Evolutionary conservation across 179 eudicot genomes (phyloP), one percentile per base, ranked within the genome.

Genomic region (Camellia oleifera): DNA sequence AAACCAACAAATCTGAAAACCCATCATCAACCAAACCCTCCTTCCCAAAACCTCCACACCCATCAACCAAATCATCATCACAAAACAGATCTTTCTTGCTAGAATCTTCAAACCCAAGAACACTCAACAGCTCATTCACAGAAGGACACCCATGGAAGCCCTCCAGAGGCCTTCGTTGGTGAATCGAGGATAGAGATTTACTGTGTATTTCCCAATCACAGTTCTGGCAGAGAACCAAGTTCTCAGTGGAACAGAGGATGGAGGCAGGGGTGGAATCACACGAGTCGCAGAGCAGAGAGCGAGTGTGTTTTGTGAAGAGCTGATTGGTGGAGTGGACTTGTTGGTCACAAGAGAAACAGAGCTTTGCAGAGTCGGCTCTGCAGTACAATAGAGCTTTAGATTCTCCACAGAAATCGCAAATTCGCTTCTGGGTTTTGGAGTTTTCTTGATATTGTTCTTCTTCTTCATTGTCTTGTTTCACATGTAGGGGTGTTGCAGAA

Each of bases 101-200:
- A 77, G 85, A 18, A 69, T 86, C 89, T n/a, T 87, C 89, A 79
- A 92, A 82, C 84, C 97, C 98, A 15, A 95, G 46, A 80, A 80
- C 11, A 0, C 15, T 79, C 62, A 87, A 69, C 42, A 95, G 23
- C 82, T 95, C 97, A 6, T 56, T 32, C 44, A 85, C 94, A 0
- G 86, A 82, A 5, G 97, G 95, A 17, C 91, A 86, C 23, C 99
- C 99, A 50, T 74, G 70, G 75, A 95, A 93, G 46, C 98, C 98
- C 67, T 95, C 97, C 9, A 95, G 81, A 11, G 95, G 90, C 75
- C 99, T 79, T 20, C 98, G 87, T n/a, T 93, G 92, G 80, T 95
- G 97, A 2, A 82, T 46, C 0, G 82, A 44, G 5, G 66, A 26
- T 4, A 70, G 17, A 7, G 78, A 72, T 32, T 15, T 17, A 5